Base-by-base conservation (phyloP, 2,329 filamentous ascomycete genomes). In the Trichoderma asperellum region DNA sequence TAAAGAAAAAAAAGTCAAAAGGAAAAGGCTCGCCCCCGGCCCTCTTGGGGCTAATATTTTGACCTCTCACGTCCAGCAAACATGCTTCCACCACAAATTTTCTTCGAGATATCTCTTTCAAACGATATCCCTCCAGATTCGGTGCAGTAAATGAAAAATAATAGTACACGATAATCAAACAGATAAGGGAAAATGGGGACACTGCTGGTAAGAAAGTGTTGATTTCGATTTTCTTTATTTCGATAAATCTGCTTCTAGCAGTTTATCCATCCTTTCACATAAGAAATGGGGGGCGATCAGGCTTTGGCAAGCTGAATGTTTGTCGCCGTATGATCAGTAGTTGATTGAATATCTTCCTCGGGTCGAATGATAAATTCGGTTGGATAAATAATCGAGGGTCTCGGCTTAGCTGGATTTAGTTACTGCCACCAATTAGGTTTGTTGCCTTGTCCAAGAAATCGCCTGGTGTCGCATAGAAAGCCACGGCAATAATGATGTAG, bases 401-500 rank as follows among this genome's bases (percentile, higher is more conserved):
- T 52, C 29, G 21, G 27, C 24, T 27, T n/a, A 21, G 47, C 21
- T 18, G 37, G 11, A 24, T 49, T 69, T 53, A 66, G 43, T 29
- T 61, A 40, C 40, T 34, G 7, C 53, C 68, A 24, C 24, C 34
- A 29, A 67, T 8, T 16, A 70, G 60, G n/a, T 59, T 29, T 16
- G 62, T 35, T 27, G 70, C 76, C 67, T 79, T 79, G 72, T 85
- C 82, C 43, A 87, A 79, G 21, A 83, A 83, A 64, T 82, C 81
- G 71, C 75, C 74, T 4, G 86, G 86, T 16, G 83, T 86, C 68
- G 85, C 86, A 74, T 85, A 89, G 75, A 89, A 89, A 18, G 87
- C 87, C 40, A 89, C 78, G 5, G 87, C 87, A 70, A 89, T 89
- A 73, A 89, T 89, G 59, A 84, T 74, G 75, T 89, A 89, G 18